Evolutionary conservation across 1,139 yeast species (phyloP).

Genomic region (Hyphopichia burtonii): DNA sequence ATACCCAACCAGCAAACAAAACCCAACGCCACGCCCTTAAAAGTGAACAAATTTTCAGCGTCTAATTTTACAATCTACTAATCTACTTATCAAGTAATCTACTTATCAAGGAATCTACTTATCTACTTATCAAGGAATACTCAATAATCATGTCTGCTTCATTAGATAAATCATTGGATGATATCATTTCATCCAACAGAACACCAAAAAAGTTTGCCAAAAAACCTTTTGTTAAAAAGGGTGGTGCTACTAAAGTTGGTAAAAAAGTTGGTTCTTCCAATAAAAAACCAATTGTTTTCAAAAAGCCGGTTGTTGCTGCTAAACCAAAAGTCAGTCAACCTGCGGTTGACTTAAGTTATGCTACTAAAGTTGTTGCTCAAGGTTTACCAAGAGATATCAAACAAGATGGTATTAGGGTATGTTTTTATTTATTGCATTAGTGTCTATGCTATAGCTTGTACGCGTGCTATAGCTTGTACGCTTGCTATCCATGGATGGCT

Average conservation of each 20-base stretch:
- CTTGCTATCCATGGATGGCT: no score
- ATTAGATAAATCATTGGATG: constrained; percentile 93
- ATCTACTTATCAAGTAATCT: no score
- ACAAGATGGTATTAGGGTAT: constrained; percentile 78
- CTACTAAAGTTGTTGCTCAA: constrained; percentile 73
- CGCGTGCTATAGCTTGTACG: no score
- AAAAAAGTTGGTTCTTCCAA: constrained; percentile 25
- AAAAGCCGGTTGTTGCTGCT: constrained; percentile 32
- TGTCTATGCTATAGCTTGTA: no score
- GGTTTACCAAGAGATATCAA: constrained; percentile 79
- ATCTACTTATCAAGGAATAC: no score
- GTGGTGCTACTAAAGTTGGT: constrained; percentile 23
- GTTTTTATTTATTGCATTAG: constrained; percentile 38
- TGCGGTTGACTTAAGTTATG: constrained; percentile 53
- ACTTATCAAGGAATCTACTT: no score
- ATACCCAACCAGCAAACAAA: no score
- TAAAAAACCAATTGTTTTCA: constrained; percentile 35
- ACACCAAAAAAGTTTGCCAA: constrained; percentile 26
- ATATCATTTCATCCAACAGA: constrained; percentile 70
- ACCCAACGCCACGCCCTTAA: no score
- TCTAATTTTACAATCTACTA: no score
- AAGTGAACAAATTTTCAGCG: no score
- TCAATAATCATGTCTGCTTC: constrained; percentile 48
- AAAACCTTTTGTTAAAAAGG: constrained; percentile 27
- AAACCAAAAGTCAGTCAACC: constrained; percentile 16